Conservation (phyloP, 768 basidiomycete species). For the Collybia nuda region DNA sequence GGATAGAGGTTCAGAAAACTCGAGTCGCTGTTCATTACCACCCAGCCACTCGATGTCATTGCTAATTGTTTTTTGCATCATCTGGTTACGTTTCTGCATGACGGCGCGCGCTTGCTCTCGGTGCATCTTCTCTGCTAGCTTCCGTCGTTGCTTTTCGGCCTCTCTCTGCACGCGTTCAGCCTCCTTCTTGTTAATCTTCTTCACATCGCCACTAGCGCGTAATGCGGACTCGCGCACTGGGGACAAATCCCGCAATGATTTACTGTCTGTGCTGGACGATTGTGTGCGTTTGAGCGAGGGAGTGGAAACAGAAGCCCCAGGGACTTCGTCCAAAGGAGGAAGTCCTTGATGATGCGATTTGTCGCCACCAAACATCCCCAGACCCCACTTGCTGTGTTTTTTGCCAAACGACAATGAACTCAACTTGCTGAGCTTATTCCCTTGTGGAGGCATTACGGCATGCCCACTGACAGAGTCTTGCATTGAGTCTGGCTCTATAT, state of each 20-base stretch:
- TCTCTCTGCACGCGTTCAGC: slow-evolving; percentile 75
- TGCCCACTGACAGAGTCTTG: slow-evolving; percentile 34
- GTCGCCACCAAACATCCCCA: slow-evolving; percentile 75
- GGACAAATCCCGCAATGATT: slow-evolving; percentile 58
- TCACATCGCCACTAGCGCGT: slow-evolving; percentile 53
- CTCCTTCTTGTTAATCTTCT: slow-evolving; percentile 78
- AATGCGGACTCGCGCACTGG: slow-evolving; percentile 37
- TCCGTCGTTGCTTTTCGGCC: slow-evolving; percentile 82
- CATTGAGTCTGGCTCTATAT: slow-evolving; percentile 36
- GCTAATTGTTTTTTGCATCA: slow-evolving; percentile 57
- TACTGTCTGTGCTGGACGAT: slow-evolving; percentile 74
- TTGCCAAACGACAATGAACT: slow-evolving; percentile 63
- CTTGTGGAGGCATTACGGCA: slow-evolving; percentile 38
- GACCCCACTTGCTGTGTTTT: slow-evolving; percentile 67
- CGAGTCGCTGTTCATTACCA: slow-evolving; percentile 43
- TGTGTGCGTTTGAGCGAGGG: slow-evolving; percentile 78
- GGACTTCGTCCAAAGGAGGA: slow-evolving; percentile 74
- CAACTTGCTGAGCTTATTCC: slow-evolving; percentile 57
- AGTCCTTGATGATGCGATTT: slow-evolving; percentile 61
- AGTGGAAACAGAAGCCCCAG: slow-evolving; percentile 50
- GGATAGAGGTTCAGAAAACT: slow-evolving; percentile 33
- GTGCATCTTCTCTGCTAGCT: slow-evolving; percentile 68
- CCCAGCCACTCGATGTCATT: slow-evolving; percentile 66
- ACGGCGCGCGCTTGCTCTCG: slow-evolving; percentile 91
- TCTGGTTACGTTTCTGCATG: slow-evolving; percentile 83